Conservation (phyloP, 768 basidiomycete species). For the Lactarius pseudohatsudake region DNA sequence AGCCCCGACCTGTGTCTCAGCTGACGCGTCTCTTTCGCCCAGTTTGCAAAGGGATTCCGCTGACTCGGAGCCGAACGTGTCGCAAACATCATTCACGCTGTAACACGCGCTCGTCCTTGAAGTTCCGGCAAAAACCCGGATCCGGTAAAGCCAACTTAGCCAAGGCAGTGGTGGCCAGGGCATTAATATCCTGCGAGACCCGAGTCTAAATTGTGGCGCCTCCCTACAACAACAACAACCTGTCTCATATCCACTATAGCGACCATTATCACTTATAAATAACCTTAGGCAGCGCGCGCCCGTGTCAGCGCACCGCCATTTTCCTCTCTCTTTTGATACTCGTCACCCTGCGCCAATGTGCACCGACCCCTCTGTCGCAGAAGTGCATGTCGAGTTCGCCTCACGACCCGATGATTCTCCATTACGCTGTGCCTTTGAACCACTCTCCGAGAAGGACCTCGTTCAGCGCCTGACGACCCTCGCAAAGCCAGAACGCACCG, state of each 20-base stretch:
- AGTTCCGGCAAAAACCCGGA: background rate
- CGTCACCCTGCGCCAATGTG: constrained; percentile 4
- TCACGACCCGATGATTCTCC: constrained; percentile 27
- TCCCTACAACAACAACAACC: constrained; percentile 13
- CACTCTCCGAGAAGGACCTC: constrained; percentile 25
- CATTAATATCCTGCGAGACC: background rate
- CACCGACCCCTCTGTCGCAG: constrained; percentile 5
- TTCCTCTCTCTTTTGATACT: background rate
- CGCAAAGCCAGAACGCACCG: constrained; percentile 23
- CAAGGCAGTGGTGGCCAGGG: background rate
- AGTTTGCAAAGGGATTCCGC: background rate
- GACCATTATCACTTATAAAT: background rate
- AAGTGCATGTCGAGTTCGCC: constrained; percentile 26
- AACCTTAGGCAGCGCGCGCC: background rate
- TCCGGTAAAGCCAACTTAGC: constrained; percentile 2
- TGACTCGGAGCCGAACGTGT: background rate
- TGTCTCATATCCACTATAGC: constrained; percentile 9
- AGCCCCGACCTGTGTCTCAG: background rate
- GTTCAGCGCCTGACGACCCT: constrained; percentile 18
- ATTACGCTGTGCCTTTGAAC: constrained; percentile 23
- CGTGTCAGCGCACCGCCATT: background rate
- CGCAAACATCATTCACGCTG: background rate
- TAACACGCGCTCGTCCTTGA: constrained; percentile 4
- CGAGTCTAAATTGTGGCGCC: constrained; percentile 16
- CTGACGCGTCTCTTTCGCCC: background rate